These are phyloP conservation scores for Grigorovia humatica DNA, from an alignment of 805 yeast genomes.

Conservation along the genomic window DNA sequence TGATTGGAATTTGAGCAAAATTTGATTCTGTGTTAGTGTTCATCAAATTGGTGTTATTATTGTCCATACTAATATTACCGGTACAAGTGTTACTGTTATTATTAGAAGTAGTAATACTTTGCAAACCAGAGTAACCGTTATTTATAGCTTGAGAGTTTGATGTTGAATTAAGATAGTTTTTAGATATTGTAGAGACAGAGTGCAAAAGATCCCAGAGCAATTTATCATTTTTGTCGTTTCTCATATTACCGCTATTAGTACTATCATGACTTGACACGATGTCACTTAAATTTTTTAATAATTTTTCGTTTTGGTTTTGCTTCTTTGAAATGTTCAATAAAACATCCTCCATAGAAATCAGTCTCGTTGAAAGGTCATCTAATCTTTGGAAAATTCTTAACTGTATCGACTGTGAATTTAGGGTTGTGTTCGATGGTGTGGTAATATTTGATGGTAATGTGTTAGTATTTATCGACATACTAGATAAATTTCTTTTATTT, in stretches of 20 bases:
- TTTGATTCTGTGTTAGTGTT: background rate
- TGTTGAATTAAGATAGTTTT: slow-evolving; percentile 15
- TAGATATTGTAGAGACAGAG: slow-evolving; percentile 23
- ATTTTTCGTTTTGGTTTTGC: slow-evolving; percentile 2
- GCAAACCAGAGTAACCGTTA: background rate
- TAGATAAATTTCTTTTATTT: background rate
- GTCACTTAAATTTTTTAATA: background rate
- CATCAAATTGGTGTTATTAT: background rate
- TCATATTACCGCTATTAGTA: background rate
- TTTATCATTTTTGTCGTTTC: background rate
- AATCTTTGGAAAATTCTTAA: slow-evolving; percentile 24
- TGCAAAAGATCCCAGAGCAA: slow-evolving; percentile 16
- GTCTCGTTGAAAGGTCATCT: slow-evolving; percentile 25
- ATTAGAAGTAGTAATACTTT: background rate
- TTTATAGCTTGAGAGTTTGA: background rate
- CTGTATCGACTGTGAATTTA: slow-evolving; percentile 4
- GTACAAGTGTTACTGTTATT: slow-evolving; percentile 1
- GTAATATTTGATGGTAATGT: background rate
- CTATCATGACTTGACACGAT: background rate
- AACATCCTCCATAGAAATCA: slow-evolving; percentile 23
- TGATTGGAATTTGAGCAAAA: background rate
- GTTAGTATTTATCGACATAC: background rate
- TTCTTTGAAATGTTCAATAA: slow-evolving; percentile 3
- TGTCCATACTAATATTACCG: background rate
- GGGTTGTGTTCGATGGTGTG: background rate